phyloP scores from a whole-genome alignment of 768 basidiomycete species.

The Trichaptum fuscoviolaceum region DNA sequence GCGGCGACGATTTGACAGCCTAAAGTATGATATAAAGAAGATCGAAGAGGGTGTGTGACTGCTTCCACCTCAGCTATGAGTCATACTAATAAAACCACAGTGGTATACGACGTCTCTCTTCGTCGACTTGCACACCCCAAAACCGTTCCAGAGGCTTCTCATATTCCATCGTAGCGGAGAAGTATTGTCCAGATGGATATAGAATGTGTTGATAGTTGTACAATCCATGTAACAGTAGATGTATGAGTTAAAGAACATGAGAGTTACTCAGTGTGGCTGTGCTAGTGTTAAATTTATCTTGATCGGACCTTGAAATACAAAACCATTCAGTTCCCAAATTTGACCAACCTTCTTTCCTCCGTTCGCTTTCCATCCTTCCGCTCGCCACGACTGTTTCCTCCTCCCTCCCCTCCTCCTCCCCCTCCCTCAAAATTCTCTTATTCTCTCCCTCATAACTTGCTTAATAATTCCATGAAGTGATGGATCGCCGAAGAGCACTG shows the following conservation, averaged over 20 bases:
- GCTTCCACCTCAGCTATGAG: conserved; percentile 5
- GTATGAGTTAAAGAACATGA: background rate
- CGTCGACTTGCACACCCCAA: conserved; percentile 48
- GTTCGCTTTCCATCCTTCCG: background rate
- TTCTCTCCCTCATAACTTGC: background rate
- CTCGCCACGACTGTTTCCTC: background rate
- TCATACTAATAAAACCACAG: conserved; percentile 30
- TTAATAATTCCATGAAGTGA: conserved; percentile 19
- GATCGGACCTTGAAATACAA: background rate
- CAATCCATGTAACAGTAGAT: background rate
- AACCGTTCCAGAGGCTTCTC: background rate
- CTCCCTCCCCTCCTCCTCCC: background rate
- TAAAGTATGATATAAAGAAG: conserved; percentile 86
- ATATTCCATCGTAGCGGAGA: background rate
- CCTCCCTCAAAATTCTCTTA: background rate
- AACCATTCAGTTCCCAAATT: background rate
- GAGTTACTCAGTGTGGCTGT: background rate
- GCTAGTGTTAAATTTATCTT: background rate
- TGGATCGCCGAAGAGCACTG: conserved; percentile 64
- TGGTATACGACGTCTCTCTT: conserved; percentile 82
- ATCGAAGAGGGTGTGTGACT: conserved; percentile 69
- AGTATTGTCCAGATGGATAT: background rate
- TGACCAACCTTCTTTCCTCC: conserved; percentile 1
- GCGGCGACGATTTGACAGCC: conserved; percentile 70
- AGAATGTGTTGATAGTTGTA: background rate